Evolutionary conservation across 2,329 filamentous ascomycete species (phyloP).

Genomic region (Drechslerella coelobrocha): DNA sequence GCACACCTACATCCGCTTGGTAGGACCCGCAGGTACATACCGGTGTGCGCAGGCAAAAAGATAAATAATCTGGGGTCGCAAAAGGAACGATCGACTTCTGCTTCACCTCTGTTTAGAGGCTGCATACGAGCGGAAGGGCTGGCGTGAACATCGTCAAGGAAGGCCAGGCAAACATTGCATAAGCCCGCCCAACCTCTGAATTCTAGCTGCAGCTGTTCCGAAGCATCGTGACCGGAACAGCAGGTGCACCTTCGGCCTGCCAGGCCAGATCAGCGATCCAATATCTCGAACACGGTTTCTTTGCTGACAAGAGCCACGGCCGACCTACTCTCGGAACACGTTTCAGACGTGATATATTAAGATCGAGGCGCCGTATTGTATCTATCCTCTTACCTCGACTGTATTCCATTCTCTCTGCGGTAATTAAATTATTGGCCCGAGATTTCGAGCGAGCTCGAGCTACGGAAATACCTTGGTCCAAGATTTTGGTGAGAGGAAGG

Average conservation of each 20-base stretch:
- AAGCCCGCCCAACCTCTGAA: slow-evolving; percentile 46
- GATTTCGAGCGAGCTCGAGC: slow-evolving; percentile 26
- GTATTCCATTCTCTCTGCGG: slow-evolving; percentile 33
- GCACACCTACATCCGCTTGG: slow-evolving; percentile 36
- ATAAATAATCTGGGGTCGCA: slow-evolving; percentile 48
- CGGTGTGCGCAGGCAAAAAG: slow-evolving; percentile 20
- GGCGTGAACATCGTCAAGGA: slow-evolving; percentile 20
- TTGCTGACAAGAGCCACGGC: slow-evolving; percentile 19
- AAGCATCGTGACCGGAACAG: slow-evolving; percentile 51
- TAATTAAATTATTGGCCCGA: slow-evolving; percentile 50
- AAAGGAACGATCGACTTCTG: slow-evolving; percentile 38
- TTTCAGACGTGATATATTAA: slow-evolving; percentile 40
- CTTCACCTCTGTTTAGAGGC: slow-evolving; percentile 29
- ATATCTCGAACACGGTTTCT: slow-evolving; percentile 20
- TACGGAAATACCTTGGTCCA: neutral
- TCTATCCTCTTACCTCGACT: slow-evolving; percentile 31
- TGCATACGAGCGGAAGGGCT: slow-evolving; percentile 26
- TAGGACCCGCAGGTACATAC: slow-evolving; percentile 40
- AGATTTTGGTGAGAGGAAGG: slow-evolving; percentile 31
- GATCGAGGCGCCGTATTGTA: slow-evolving; percentile 42
- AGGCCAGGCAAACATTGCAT: slow-evolving; percentile 46
- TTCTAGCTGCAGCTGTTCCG: slow-evolving; percentile 50
- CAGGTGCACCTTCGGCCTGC: slow-evolving; percentile 51
- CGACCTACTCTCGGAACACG: slow-evolving; percentile 20
- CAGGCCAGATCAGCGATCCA: slow-evolving; percentile 50